Conservation (phyloP, 257 asterid genomes). For the Solanum neorickii region DNA sequence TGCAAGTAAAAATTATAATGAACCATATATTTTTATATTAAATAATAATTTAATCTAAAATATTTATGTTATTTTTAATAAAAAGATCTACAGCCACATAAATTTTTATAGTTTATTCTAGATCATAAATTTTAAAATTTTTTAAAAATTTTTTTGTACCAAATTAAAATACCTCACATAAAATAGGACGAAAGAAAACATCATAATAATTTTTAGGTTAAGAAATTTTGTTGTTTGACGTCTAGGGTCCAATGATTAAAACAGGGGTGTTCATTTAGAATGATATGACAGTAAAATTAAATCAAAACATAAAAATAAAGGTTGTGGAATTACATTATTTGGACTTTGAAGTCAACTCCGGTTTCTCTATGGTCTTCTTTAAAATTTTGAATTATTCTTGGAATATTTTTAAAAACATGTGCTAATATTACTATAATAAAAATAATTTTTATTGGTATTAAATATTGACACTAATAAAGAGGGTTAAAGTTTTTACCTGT, state of each 20-base stretch:
- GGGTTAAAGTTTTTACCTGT: too few relatives aligned
- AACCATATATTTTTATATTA: too few relatives aligned
- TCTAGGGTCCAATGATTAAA: background rate
- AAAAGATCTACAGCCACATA: rapidly evolving
- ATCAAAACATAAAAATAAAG: background rate
- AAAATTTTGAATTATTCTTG: background rate
- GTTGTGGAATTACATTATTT: background rate
- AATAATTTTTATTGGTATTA: too few relatives aligned
- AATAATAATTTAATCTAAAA: too few relatives aligned
- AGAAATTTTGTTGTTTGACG: background rate
- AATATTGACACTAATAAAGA: too few relatives aligned
- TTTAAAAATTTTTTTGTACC: too few relatives aligned
- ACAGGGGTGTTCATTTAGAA: background rate
- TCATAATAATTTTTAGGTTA: background rate
- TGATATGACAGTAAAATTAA: background rate
- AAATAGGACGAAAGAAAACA: too few relatives aligned
- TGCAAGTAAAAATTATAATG: constrained; percentile 9
- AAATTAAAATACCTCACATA: too few relatives aligned
- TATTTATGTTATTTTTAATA: too few relatives aligned
- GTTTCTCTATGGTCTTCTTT: background rate
- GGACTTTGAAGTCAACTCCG: background rate
- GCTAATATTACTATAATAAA: too few relatives aligned
- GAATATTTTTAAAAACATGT: background rate
- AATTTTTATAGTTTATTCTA: too few relatives aligned
- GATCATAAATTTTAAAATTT: too few relatives aligned